phyloP scores from a whole-genome alignment of 73 alveolate genomes.

The Chromera velia region DNA sequence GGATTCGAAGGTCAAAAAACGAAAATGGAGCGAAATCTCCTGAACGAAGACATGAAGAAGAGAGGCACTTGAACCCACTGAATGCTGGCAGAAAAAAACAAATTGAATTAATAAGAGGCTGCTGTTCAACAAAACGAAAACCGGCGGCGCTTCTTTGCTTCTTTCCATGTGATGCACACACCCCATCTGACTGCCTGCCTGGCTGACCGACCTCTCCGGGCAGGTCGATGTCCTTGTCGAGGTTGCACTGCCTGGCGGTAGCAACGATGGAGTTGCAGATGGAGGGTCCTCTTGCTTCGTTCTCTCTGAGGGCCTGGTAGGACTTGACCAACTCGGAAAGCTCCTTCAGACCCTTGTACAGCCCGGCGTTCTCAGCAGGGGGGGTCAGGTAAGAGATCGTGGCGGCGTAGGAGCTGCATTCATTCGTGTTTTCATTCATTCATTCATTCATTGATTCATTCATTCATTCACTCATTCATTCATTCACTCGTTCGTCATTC shows the following conservation, averaged over 20 bases:
- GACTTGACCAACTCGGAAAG: slow-evolving; percentile 46
- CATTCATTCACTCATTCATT: too few species aligned
- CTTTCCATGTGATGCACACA: neutral
- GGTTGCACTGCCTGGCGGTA: slow-evolving; percentile 50
- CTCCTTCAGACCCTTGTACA: slow-evolving; percentile 46
- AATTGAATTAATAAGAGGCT: too few species aligned
- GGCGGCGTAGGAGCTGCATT: slow-evolving; percentile 1
- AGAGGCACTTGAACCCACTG: neutral
- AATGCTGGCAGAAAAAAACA: too few species aligned
- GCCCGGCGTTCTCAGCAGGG: slow-evolving; percentile 47
- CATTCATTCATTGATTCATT: too few species aligned
- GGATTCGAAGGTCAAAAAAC: neutral
- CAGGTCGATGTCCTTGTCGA: slow-evolving; percentile 42
- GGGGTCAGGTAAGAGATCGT: slow-evolving; percentile 45
- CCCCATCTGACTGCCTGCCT: neutral
- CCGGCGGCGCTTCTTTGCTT: neutral
- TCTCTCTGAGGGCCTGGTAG: slow-evolving; percentile 45
- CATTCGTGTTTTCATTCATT: too few species aligned
- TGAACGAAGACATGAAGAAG: neutral
- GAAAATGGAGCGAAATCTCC: neutral
- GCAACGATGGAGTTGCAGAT: slow-evolving; percentile 47
- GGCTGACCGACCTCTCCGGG: neutral
- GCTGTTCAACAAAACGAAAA: too few species aligned
- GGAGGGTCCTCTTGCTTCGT: slow-evolving; percentile 49
- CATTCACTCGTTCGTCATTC: too few species aligned